Conservation (phyloP, 2,329 filamentous ascomycete genomes). For the Aspergillus bombycis region DNA sequence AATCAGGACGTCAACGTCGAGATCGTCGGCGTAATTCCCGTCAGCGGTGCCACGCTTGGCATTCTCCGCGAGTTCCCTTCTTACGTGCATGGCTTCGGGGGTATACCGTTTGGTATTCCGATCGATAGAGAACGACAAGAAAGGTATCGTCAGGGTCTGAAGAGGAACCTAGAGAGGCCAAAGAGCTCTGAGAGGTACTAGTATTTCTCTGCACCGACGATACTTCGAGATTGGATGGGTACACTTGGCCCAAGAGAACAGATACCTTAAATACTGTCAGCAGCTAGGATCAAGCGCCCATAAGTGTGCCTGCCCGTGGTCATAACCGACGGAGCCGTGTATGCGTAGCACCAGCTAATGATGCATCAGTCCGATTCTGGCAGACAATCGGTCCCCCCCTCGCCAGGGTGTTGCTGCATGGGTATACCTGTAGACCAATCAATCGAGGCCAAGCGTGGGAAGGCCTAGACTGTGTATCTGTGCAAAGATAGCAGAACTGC, state of each 20-base stretch:
- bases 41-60: constrained; percentile 9
- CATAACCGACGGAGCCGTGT: background rate
- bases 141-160: background rate
- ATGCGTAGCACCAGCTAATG: background rate
- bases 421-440: background rate
- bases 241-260: background rate
- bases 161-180: background rate
- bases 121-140: background rate
- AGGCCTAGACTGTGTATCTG: background rate
- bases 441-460: background rate
- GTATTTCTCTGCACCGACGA: background rate
- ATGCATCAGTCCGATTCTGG: background rate
- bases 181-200: background rate
- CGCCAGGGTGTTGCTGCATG: background rate
- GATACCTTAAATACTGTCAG: background rate
- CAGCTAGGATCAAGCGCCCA: background rate
- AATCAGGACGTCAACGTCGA: constrained; percentile 29
- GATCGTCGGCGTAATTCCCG: constrained; percentile 31
- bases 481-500: too few relatives aligned
- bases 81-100: background rate
- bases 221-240: background rate
- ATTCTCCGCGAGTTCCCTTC: background rate
- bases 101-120: background rate
- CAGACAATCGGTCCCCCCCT: background rate
- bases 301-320: background rate